Percentiles rank a stretch among this genome's conserved stretches.
phyloP scores from a whole-genome alignment of 305 asterid genomes.

The Ilex paraguariensis region DNA sequence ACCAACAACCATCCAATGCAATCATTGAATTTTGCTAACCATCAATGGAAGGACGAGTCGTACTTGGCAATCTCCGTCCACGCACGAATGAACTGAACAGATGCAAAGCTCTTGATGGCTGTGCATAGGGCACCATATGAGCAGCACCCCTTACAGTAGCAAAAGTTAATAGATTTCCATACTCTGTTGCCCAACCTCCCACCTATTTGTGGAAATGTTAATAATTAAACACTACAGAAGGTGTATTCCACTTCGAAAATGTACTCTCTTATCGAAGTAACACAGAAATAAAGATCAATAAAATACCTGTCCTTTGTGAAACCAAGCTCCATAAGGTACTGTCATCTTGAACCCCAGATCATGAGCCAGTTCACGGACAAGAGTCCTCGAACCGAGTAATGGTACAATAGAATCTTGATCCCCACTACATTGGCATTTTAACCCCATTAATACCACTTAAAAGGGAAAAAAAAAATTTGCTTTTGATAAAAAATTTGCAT shows the following conservation, averaged over 20 bases:
- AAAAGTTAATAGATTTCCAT: conserved; percentile 68
- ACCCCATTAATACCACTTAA: not conserved
- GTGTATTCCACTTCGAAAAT: not conserved
- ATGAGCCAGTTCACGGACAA: conserved; percentile 82
- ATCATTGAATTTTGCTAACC: conserved; percentile 18
- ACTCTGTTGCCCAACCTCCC: conserved; percentile 92
- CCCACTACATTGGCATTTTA: conserved; percentile 43
- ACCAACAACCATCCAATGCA: conserved; percentile 3
- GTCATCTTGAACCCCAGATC: conserved; percentile 59
- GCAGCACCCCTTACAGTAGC: conserved; percentile 93
- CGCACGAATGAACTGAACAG: conserved; percentile 62
- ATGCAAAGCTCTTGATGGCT: conserved; percentile 86
- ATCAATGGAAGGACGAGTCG: conserved; percentile 53
- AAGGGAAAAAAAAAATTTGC: not conserved
- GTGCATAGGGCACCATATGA: conserved; percentile 92
- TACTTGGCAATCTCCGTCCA: conserved; percentile 67
- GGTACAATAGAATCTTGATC: conserved; percentile 98
- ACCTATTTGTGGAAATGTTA: conserved; percentile 33
- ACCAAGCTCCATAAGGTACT: conserved; percentile 92
- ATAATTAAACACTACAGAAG: not conserved
- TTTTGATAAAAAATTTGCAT: not conserved
- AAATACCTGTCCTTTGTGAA: conserved; percentile 73
- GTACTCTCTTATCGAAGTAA: not conserved
- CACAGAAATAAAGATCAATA: not conserved
- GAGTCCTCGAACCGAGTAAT: conserved; percentile 77